Evolutionary conservation across 1,284 basidiomycete genomes (phyloP), one percentile per base, ranked within the genome.

Genomic region (Cryptococcus amylolentus): DNA sequence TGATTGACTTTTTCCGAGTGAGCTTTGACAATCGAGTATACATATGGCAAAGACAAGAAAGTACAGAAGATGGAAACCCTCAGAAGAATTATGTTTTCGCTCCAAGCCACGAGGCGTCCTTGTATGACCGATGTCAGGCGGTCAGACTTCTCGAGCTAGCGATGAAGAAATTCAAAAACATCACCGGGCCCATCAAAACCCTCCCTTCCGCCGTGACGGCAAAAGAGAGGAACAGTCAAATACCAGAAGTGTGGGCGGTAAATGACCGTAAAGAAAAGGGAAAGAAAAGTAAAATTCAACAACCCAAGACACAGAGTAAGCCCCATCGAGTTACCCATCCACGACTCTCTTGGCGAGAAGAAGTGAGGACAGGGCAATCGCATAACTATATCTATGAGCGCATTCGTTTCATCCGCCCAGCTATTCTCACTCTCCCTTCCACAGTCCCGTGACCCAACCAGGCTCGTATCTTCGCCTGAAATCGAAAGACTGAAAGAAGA

Each of bases 121-220:
- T 70, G 62, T 54, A 60, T 65, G 60, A 67, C 62, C 62, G 61
- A 58, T 72, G 70, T 72, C 67, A 70, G 56, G 65, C 65, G 64
- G 56, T 68, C 71, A 72, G 69, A 58, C 60, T 62, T 63, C 61
- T 49, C 55, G 59, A 56, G 66, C 71, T 74, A 66, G 71, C 73
- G 73, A 66, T 75, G 73, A 75, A 75, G 73, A 75, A 75, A 75
- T 75, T 75, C 73, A 70, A 53, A 31, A 72, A 58, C 72, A 75
- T 75, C 73, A 75, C 65, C 16, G 73, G 71, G 72, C 63, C 35
- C n/a, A 35, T 10, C 12, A 51, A 44, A 20, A 20, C 18, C 49
- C 10, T 10, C 49, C 31, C 35, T 28, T n/a, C 46, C 20, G 16
- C 38, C 23, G 13, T 7, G 31, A 23, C n/a, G 13, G 31, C 31